phyloP scores from a whole-genome alignment of 2,329 filamentous ascomycete species.

The Bisporella sp. region DNA sequence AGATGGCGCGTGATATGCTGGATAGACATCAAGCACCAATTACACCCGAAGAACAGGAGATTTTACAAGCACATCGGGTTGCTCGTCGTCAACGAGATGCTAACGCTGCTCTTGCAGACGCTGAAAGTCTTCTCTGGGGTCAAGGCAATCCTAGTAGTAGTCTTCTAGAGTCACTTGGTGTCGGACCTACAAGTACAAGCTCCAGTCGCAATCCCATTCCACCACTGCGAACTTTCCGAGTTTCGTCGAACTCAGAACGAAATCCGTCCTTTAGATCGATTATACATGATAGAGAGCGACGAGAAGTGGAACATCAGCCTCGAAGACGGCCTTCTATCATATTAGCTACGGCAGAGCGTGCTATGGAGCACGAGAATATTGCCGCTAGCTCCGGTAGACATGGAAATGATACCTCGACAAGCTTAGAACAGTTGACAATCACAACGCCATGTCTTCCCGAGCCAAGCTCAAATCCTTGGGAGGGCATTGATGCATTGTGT shows the following conservation, averaged over 20 bases:
- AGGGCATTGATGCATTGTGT: slow-evolving; percentile 34
- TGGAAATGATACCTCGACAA: slow-evolving; percentile 20
- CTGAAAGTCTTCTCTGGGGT: too few species aligned
- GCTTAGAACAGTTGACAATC: slow-evolving; percentile 17
- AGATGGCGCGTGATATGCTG: slow-evolving; percentile 21
- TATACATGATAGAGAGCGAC: slow-evolving; percentile 7
- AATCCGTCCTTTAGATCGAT: background rate
- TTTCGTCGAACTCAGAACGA: too few species aligned
- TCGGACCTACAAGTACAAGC: slow-evolving; percentile 8
- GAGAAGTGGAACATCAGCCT: slow-evolving; percentile 10
- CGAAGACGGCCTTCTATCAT: slow-evolving; percentile 21
- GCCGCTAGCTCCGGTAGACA: slow-evolving; percentile 6
- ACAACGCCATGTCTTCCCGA: slow-evolving; percentile 23
- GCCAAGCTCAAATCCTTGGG: slow-evolving; percentile 35
- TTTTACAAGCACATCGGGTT: slow-evolving; percentile 48
- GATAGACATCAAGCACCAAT: slow-evolving; percentile 44
- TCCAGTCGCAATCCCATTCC: too few species aligned
- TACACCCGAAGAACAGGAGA: slow-evolving; percentile 46
- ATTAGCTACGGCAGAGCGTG: slow-evolving; percentile 18
- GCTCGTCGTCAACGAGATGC: slow-evolving; percentile 39
- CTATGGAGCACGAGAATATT: slow-evolving; percentile 12
- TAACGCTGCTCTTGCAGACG: background rate
- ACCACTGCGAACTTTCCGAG: too few species aligned
- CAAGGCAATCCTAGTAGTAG: too few species aligned
- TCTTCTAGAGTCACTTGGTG: too few species aligned